Base-by-base conservation (phyloP, 2,329 filamentous ascomycete species). In the Rhynchosporium agropyri region DNA sequence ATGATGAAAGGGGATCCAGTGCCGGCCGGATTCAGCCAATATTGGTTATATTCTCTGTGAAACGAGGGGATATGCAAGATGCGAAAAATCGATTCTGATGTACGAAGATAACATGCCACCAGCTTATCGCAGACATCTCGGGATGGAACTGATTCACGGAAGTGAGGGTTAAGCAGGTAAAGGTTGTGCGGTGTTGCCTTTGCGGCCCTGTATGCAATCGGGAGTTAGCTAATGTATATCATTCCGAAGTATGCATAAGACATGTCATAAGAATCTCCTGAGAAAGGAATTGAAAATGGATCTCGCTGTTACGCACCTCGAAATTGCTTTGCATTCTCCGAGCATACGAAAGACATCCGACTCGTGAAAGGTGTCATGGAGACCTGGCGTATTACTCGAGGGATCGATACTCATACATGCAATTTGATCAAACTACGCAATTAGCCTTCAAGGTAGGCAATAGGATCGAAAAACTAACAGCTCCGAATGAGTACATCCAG, bases 11-110 rank as follows among this genome's bases (percentile, higher is more conserved):
- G 49, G 6, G 62, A 50, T 46, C 46, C 66, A 2, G 65, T 63
- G 6, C 58, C 49, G 8, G 64, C 51, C 9, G 72, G 67, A 3
- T 74, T 63, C 5, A 73, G 65, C 78, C 78, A 81, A 65, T 80
- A 79, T 0, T 66, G 66, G 5, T 68, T 62, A 62, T 80, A 82
- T 36, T 80, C 77, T 58, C 73, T 73, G 70, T 75, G 74, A 64
- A 83, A 83, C 0, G 76, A 76, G 3, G 79, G 79, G n/a, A 76
- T 71, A 62, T 83, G 80, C 5, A 83, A 63, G 54, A 83, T 76
- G 31, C 78, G 75, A 60, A 80, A 79, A 0, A 76, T 74, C 2
- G 71, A 75, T 45, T 79, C 80, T 61, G 76, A 78, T 0, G 74
- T 78, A 12, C 76, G 73, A 38, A 81, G 74, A 68, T 82, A 83